Conservation (phyloP, 257 asterid species). For the Solanum pimpinellifolium region DNA sequence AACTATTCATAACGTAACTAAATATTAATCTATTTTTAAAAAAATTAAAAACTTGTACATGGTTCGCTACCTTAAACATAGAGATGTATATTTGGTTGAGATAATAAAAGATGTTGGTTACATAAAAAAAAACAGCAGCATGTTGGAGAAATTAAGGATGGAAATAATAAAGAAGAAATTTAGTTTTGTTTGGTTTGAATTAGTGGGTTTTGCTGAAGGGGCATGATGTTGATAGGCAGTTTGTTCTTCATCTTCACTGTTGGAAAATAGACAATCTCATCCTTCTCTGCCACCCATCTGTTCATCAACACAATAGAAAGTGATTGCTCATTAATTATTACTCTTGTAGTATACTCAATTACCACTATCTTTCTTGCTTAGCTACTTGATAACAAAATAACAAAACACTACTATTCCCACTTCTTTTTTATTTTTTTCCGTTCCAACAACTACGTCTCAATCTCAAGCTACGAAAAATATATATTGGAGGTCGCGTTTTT, state of each 20-base stretch:
- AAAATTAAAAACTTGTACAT: not conserved
- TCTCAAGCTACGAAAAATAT: not conserved
- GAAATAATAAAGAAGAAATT: not conserved
- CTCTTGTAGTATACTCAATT: not conserved
- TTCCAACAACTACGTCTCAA: not conserved
- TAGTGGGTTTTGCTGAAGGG: constrained; percentile 13
- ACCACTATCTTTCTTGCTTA: not conserved
- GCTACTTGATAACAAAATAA: not conserved
- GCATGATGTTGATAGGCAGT: constrained; percentile 74
- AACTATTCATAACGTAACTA: not conserved
- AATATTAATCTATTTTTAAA: not conserved
- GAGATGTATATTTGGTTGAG: not conserved
- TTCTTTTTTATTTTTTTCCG: not conserved
- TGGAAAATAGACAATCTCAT: constrained; percentile 77
- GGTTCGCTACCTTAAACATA: not conserved
- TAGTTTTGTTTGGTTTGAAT: not conserved
- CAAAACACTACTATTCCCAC: not conserved
- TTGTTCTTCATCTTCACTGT: constrained; percentile 82
- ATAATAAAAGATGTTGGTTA: not conserved
- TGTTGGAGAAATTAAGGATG: not conserved
- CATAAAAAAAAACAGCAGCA: not conserved
- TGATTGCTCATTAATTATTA: not conserved
- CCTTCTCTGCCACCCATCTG: constrained; percentile 84
- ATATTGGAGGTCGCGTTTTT: not conserved
- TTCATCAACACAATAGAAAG: constrained; percentile 9